Base-by-base conservation (phyloP, 2,329 filamentous ascomycete genomes). In the Colletotrichum karsti region DNA sequence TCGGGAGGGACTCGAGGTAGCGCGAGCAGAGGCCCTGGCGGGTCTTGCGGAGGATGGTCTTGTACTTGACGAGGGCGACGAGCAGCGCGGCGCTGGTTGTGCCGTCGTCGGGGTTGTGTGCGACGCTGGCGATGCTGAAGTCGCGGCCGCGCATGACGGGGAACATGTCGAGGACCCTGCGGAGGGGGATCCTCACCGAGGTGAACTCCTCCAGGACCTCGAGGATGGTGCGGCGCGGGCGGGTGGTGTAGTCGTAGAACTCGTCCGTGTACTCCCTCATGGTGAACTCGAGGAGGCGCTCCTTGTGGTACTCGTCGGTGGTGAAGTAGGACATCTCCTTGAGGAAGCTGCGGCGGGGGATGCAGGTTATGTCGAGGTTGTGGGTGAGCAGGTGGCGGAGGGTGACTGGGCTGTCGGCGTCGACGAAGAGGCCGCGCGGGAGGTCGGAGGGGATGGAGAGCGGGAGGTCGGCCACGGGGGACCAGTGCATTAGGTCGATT, bases 151-250 rank as follows among this genome's bases (percentile, higher is more conserved):
- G 90, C 51, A 98, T 91, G 4, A 91, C 74, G 0, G 96, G 96
- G 61, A 99, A 91, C 15, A 95, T 85, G 60, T 91, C 89, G 9
- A 93, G 85, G 2, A 91, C 85, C 54, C 91, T 89, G 62, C 91
- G 84, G 80, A 91, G 93, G 0, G 96, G 95, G 2, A 99, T 89
- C 69, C 91, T 91, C 61, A 98, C 92, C 0, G 89, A 91, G 44
- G 92, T 88, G 74, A 99, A 99, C 73, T 99, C 96, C 63, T 95
- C 91, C 28, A 99, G 86, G 4, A 97, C 92, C 79, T 99, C 96
- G 6, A 99, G 83, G 64, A 98, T 97, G 66, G 93, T 97, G 35
- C 96, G 91, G 35, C 94, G 91, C 1, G 95, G 93, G 8, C 96
- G 90, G 0, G 95, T 95, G 1, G 96, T 96, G 77, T 99, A 99